phyloP scores from a whole-genome alignment of 208 protist genomes.

The Kentomonas sorsogonicus region DNA sequence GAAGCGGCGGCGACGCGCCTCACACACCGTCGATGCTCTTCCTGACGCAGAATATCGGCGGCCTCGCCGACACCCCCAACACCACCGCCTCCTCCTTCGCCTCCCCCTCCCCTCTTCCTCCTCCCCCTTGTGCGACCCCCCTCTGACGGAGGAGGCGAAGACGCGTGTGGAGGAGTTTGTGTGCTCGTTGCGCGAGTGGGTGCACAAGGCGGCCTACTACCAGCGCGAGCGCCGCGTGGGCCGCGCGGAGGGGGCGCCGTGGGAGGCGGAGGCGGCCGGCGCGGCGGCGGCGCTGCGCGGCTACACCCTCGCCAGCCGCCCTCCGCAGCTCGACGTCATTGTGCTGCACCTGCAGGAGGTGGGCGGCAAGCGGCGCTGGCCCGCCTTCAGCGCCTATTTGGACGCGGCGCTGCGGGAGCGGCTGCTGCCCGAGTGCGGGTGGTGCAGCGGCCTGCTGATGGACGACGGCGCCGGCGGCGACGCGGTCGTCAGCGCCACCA shows the following conservation, averaged over 20 bases:
- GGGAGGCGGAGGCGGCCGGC: neutral
- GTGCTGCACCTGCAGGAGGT: conserved; percentile 86
- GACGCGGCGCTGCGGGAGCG: conserved; percentile 21
- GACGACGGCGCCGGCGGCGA: conserved; percentile 23
- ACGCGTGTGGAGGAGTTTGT: too few relatives aligned
- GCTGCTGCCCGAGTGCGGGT: conserved; percentile 67
- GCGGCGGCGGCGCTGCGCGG: conserved; percentile 1
- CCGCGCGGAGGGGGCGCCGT: neutral
- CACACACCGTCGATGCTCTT: conserved; percentile 55
- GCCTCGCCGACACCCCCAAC: conserved; percentile 16
- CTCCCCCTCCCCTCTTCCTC: conserved; percentile 8
- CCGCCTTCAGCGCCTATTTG: conserved; percentile 52
- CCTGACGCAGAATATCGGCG: conserved; percentile 76
- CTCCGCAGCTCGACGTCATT: conserved; percentile 64
- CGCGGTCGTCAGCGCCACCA: conserved; percentile 8
- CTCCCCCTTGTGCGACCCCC: neutral
- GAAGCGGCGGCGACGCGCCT: too few relatives aligned
- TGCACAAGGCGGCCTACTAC: too few relatives aligned
- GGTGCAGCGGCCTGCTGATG: conserved; percentile 74
- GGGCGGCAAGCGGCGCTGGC: conserved; percentile 57
- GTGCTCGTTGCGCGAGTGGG: too few relatives aligned
- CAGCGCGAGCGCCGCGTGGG: too few relatives aligned
- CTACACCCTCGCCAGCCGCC: conserved; percentile 20
- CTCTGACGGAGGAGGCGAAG: neutral
- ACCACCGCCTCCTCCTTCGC: neutral